A percentile compares a stretch with the other conserved stretches of the same genome.
phyloP scores from a whole-genome alignment of 805 yeast species.

The Blastobotrys chiropterorum region DNA sequence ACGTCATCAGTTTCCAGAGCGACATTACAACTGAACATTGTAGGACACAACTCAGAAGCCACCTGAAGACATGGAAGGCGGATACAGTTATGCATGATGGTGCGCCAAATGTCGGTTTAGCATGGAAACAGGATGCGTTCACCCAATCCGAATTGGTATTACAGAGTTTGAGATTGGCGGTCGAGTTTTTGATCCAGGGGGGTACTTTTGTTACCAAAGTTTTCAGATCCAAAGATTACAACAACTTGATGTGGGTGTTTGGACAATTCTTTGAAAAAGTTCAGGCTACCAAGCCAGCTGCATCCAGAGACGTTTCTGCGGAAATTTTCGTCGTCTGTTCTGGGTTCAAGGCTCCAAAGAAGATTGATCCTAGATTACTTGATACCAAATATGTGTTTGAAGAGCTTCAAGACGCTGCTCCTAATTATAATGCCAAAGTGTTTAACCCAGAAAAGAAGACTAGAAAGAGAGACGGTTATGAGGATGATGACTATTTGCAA shows the following conservation, averaged over 20 bases:
- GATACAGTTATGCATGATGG: conserved; percentile 98
- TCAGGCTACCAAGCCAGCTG: conserved; percentile 98
- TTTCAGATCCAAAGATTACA: conserved; percentile 98
- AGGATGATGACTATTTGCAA: conserved; percentile 75
- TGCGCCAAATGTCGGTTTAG: conserved; percentile 99
- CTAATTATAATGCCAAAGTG: conserved; percentile 81
- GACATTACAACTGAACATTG: conserved; percentile 99
- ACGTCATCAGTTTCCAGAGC: conserved; percentile 87
- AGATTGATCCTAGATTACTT: conserved; percentile 82
- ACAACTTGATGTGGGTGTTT: conserved; percentile 95
- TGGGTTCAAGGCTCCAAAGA: conserved; percentile 94
- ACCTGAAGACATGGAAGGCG: conserved; percentile 98
- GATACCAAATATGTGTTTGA: conserved; percentile 94
- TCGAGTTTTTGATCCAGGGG: conserved; percentile 81
- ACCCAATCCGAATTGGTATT: conserved; percentile 94
- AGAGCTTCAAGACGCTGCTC: conserved; percentile 55
- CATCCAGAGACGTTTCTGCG: conserved; percentile 98
- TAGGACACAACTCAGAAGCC: conserved; percentile 87
- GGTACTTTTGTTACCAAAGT: conserved; percentile 96
- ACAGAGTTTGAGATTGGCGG: conserved; percentile 90
- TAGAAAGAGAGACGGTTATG: conserved; percentile 94
- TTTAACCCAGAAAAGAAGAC: conserved; percentile 90
- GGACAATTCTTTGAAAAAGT: conserved; percentile 93
- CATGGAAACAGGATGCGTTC: conserved; percentile 99
- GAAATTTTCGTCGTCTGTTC: conserved; percentile 97